Base-by-base conservation (phyloP, 305 asterid species). In the Plantago coronopus region DNA sequence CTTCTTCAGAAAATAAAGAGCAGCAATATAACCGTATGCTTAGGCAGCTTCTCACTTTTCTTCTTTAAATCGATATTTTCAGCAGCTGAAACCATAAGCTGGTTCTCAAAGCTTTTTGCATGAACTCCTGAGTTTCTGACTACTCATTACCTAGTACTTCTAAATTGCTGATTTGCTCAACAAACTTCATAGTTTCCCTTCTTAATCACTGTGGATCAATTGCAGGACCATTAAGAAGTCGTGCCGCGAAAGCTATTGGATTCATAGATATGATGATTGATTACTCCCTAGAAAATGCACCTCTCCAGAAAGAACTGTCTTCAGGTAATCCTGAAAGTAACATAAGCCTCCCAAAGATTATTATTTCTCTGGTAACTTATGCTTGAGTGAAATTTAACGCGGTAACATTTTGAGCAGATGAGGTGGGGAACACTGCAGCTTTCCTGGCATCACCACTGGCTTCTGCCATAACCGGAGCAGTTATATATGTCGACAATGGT, bases 241-340 rank as follows among this genome's bases (percentile, higher is more conserved):
- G 95, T 15, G 96, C 96, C 43, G 96, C 96, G 59, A 88, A 88
- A 79, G 96, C 96, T 47, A 88, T 86, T 43, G 96, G 95, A 53
- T 88, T 85, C 66, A 86, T 88, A 20, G 95, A 88, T 54, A 85
- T 82, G 90, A 88, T 88, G 96, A 86, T 88, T 18, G 88, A 88
- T 65, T 88, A 88, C 80, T 86, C 96, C 55, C 31, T 77, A 17
- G 84, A 69, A 34, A 88, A 88, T 19, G 84, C 95, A 15, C 96
- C 96, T 71, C 83, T 86, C 40, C 94, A 86, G 84, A 86, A 79
- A 73, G 96, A 86, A 76, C 61, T 89, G 57, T 79, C 91, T 21
- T 91, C 94, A 64, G 95, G 95, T 83, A 63, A 73, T 48, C 62
- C 69, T 31, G 15, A 8, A 21, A 12, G 29, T 48, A 34, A 38